Base-by-base conservation (phyloP, 169 alveolate species). In the Plasmodium gonderi region DNA sequence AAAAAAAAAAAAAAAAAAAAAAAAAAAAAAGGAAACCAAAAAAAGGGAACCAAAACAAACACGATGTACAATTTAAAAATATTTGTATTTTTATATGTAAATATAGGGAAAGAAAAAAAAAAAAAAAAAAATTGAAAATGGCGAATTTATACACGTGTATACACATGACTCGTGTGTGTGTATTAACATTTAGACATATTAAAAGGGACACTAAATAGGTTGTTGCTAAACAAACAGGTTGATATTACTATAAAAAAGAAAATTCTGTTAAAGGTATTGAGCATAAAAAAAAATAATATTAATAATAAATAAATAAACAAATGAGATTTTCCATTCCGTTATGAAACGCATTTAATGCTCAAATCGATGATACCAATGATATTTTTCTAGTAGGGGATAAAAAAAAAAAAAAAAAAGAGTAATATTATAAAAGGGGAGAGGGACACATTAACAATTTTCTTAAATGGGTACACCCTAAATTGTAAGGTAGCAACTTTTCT, bases 311-410 rank as follows among this genome's bases (percentile, higher is more conserved):
- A 65, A 17, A 65, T 20, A 14, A 74, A 74, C 17, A 75, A 65
- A 29, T 29, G 45, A 26, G 64, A 33, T 20, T n/a, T n/a, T 45
- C 47, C 45, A 14, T 60, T 23, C 29, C 29, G 33, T 40, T 82
- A 68, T 3, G 81, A 69, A 51, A 82, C 81, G 79, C 76, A 72
- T 36, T 82, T 82, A 45, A 82, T 72, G 54, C 40, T 82, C 92
- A 82, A 82, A 82, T 82, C 92, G 29, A 82, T 82, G 38, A 82
- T 82, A n/a, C 92, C 92, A 38, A 82, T 68, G 20, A 68, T 82
- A 26, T 82, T 68, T 49, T 82, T 68, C 92, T 82, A 75, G 60
- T 68, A 49, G 64, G 23, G 82, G 82, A n/a, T n/a, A n/a, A n/a
- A n/a, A 42, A 42, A 47, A 47, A 49, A 82, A 45, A 75, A 33